Evolutionary conservation across 169 alveolate genomes (phyloP).

Genomic region (Theileria parva): DNA sequence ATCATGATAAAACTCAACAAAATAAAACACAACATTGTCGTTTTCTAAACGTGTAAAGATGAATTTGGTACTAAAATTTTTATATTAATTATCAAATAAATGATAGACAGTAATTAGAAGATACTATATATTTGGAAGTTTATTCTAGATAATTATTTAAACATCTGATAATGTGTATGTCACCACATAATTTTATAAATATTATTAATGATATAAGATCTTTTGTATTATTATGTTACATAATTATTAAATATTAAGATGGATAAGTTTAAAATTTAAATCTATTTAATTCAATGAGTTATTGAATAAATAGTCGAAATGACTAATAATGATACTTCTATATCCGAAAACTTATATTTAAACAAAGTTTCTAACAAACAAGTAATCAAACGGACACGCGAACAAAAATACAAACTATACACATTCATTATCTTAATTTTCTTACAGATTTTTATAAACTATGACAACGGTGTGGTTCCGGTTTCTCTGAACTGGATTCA

Average conservation of each 20-base stretch:
- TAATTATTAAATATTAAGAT: too few species aligned
- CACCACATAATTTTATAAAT: background rate
- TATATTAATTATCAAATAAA: too few species aligned
- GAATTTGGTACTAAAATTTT: background rate
- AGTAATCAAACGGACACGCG: background rate
- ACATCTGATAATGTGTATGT: background rate
- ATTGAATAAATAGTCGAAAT: background rate
- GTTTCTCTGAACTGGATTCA: conserved; percentile 50
- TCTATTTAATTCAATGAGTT: background rate
- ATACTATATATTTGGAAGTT: too few species aligned
- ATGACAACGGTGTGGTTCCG: conserved; percentile 58
- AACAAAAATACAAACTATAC: background rate
- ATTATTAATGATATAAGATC: too few species aligned
- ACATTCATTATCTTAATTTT: conserved; percentile 33
- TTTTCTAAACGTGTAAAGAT: too few species aligned
- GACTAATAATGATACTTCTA: background rate
- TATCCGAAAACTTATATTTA: too few species aligned
- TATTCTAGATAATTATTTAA: too few species aligned
- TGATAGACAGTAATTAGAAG: background rate
- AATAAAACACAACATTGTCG: background rate
- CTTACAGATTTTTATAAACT: conserved; percentile 51
- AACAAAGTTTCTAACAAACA: background rate
- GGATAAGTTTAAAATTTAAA: background rate
- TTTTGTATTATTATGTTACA: background rate
- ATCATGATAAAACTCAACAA: background rate